Evolutionary conservation across 352 stramenopile species (phyloP).

Genomic region (Globisporangium alternatum): DNA sequence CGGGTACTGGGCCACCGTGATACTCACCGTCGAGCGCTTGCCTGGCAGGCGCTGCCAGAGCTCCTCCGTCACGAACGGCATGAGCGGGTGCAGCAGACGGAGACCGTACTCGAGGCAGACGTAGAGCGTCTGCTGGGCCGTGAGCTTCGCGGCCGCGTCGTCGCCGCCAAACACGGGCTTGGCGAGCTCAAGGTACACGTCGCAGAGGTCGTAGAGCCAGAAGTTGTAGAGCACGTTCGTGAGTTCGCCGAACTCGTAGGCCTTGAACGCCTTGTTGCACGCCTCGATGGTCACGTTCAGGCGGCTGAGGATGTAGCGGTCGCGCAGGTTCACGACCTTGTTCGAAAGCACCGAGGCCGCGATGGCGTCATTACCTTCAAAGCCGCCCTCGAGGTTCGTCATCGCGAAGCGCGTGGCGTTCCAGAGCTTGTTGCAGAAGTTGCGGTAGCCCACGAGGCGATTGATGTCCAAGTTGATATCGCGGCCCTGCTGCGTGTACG

Average conservation of each 20-base stretch:
- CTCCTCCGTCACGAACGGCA: constrained; percentile 98
- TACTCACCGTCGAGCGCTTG: constrained; percentile 61
- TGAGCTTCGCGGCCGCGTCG: constrained; percentile 64
- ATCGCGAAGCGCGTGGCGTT: constrained; percentile 98
- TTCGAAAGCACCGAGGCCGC: constrained; percentile 65
- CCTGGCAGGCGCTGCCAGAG: constrained; percentile 85
- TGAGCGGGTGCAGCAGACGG: constrained; percentile 96
- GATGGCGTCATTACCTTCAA: constrained; percentile 50
- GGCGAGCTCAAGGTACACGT: constrained; percentile 99
- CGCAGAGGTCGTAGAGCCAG: constrained; percentile 98
- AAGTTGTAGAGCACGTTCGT: constrained; percentile 96
- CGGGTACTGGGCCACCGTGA: constrained; percentile 82
- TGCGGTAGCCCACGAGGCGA: constrained; percentile 97
- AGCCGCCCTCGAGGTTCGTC: constrained; percentile 91
- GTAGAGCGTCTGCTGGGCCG: constrained; percentile 83
- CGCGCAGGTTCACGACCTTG: constrained; percentile 53
- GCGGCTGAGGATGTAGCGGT: constrained; percentile 85
- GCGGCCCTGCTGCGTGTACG: constrained; percentile 92
- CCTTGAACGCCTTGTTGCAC: constrained; percentile 83
- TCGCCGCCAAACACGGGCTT: constrained; percentile 95
- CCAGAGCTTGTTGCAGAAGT: constrained; percentile 99
- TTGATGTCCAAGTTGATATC: constrained; percentile 99
- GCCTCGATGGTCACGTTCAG: constrained; percentile 72
- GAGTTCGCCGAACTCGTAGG: constrained; percentile 96
- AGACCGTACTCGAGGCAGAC: constrained; percentile 81